Evolutionary conservation across 208 protist species (phyloP), one percentile per base, ranked within the genome.

Genomic region (Crithidia acanthocephali): DNA sequence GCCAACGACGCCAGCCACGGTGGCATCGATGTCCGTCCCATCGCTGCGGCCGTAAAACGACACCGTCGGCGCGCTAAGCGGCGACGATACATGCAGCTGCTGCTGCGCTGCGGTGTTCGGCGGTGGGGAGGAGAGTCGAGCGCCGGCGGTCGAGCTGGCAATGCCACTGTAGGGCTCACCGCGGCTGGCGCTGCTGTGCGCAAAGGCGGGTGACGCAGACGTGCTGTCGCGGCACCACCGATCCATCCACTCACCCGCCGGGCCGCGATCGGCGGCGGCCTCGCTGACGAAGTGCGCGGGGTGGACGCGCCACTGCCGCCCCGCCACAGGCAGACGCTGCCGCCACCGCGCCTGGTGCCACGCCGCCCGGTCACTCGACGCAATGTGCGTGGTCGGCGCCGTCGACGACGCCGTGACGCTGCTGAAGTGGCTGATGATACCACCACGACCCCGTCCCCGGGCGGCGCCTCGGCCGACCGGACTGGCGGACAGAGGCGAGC

Each of bases 321-420:
- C 42, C 0, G 65, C 57, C 15, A 66, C 59, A 0, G 65, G 66
- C 0, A 72, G 52, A 13, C 72, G 72, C 27, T 78, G 72, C 18
- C 65, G 72, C 72, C 72, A 78, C 4, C 72, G 64, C n/a, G 72
- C 72, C 51, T 72, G 72, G 63, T 78, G 72, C 72, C 72, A 78
- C 28, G 65, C 65, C 23, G 72, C 65, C 3, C 65, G 72, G 13
- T 78, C 72, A 16, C 22, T 15, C 0, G 72, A 40, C 4, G 44
- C 18, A 4, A 78, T 25, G 22, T 52, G 65, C 0, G 66, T 72
- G 0, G 72, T 72, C 27, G 47, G 45, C 1, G 47, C n/a, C 20
- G 45, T 16, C 52, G 52, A 57, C 1, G 13, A 33, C 2, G 13
- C 28, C 28, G 28, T n/a, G 9, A 28, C 23, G 13, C 4, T 9